phyloP scores from a whole-genome alignment of 164 flowering plant species.

The Piper longum region DNA sequence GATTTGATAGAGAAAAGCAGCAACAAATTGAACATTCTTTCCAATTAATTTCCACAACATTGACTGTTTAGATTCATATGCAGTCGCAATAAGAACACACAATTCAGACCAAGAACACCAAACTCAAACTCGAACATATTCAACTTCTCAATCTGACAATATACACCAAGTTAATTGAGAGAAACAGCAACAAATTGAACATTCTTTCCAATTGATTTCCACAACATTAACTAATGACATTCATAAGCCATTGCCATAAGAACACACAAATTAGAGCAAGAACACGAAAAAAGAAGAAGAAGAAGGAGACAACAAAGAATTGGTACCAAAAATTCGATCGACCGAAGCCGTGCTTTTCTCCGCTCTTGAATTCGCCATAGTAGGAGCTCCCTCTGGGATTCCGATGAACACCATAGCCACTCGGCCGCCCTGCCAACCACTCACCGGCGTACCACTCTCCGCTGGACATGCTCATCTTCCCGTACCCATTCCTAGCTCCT shows the following conservation, averaged over 20 bases:
- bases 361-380: conserved; percentile 75
- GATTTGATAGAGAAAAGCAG: no score
- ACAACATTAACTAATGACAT: no score
- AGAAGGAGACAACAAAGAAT: background rate
- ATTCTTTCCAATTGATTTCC: no score
- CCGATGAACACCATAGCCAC: conserved; percentile 67
- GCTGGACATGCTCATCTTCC: conserved; percentile 65
- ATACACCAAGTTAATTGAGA: no score
- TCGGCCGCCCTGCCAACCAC: conserved; percentile 87
- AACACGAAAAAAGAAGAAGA: background rate
- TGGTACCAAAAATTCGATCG: conserved; percentile 77
- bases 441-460: conserved; percentile 84
- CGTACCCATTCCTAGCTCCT: conserved; percentile 72
- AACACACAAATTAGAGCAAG: background rate
- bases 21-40: no score
- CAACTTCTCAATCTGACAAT: no score
- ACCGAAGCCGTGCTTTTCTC: conserved; percentile 86
- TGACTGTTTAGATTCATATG: no score
- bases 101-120: no score
- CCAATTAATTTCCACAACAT: no score
- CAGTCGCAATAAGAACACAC: no score
- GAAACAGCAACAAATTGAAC: no score
- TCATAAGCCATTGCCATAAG: background rate
- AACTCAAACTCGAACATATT: no score
- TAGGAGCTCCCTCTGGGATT: conserved; percentile 80